Percentiles rank a stretch among this genome's conserved stretches.
Evolutionary conservation across 108 stramenopile species (phyloP).

Genomic region (Parietichytrium sp.): DNA sequence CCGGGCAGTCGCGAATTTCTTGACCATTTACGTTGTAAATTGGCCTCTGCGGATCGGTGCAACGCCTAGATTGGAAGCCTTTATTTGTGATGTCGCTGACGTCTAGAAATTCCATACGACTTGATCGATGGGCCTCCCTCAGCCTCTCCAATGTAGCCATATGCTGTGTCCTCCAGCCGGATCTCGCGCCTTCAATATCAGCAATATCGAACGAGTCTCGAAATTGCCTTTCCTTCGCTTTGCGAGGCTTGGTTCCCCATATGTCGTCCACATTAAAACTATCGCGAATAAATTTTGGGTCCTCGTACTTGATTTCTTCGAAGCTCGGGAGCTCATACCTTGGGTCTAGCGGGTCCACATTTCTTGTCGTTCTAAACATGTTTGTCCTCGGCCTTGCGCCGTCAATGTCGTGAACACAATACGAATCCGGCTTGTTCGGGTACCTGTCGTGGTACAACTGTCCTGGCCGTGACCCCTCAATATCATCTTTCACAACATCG

Average conservation of each 20-base stretch:
- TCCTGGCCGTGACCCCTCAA: conserved; percentile 13
- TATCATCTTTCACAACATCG: background rate
- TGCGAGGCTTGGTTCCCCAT: background rate
- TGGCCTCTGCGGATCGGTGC: background rate
- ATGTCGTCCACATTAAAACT: conserved; percentile 18
- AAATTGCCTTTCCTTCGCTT: background rate
- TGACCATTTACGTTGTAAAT: background rate
- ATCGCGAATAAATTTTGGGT: background rate
- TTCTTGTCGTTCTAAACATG: background rate
- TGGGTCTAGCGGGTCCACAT: background rate
- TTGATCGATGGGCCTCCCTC: background rate
- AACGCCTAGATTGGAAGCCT: background rate
- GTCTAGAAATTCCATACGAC: background rate
- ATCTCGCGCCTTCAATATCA: conserved; percentile 1
- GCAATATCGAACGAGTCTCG: background rate
- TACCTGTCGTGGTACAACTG: background rate
- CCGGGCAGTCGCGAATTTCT: background rate
- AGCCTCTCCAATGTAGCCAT: background rate
- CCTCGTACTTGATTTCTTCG: background rate
- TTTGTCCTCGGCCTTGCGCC: conserved; percentile 10
- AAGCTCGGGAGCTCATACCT: background rate
- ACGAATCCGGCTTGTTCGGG: background rate
- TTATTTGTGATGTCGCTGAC: conserved; percentile 5
- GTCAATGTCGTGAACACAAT: conserved; percentile 24
- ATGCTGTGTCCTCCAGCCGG: background rate